Conservation (phyloP, 352 stramenopile genomes). For the Pythium volutum region DNA sequence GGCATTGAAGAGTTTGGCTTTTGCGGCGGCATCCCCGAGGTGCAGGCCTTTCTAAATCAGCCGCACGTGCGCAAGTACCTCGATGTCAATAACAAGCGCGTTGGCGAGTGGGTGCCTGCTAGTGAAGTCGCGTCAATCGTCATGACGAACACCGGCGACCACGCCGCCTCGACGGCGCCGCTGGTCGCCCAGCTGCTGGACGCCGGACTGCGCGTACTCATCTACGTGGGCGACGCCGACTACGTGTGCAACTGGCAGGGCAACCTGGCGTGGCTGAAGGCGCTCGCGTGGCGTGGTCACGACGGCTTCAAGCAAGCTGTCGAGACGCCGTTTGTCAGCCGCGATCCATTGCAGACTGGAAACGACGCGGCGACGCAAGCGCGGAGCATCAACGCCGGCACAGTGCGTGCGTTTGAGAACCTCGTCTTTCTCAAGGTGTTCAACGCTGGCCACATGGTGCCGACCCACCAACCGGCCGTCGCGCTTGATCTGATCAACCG, state of each 20-base stretch:
- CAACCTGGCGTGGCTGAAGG: constrained; percentile 87
- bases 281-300: constrained; percentile 81
- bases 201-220: constrained; percentile 20
- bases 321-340: constrained; percentile 19
- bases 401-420: constrained; percentile 15
- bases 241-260: constrained; percentile 95
- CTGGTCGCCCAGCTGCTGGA: constrained; percentile 76
- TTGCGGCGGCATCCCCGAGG: constrained; percentile 31
- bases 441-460: constrained; percentile 90
- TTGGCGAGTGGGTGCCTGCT: constrained; percentile 23
- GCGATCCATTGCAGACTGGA: neutral
- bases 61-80: constrained; percentile 42
- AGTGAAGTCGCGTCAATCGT: constrained; percentile 30
- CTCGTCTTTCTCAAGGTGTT: constrained; percentile 88
- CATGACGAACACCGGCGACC: too few relatives aligned
- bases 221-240: constrained; percentile 74
- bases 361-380: constrained; percentile 1
- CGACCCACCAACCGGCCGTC: constrained; percentile 75
- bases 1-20: constrained; percentile 1
- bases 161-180: too few relatives aligned
- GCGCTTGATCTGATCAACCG: constrained; percentile 52
- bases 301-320: constrained; percentile 56
- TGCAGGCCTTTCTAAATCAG: constrained; percentile 27
- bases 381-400: constrained; percentile 8
- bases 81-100: constrained; percentile 53